Percentiles rank a stretch among this genome's conserved stretches.
phyloP scores from a whole-genome alignment of 192 early-diverging fungal species.

The Thamnidium elegans region DNA sequence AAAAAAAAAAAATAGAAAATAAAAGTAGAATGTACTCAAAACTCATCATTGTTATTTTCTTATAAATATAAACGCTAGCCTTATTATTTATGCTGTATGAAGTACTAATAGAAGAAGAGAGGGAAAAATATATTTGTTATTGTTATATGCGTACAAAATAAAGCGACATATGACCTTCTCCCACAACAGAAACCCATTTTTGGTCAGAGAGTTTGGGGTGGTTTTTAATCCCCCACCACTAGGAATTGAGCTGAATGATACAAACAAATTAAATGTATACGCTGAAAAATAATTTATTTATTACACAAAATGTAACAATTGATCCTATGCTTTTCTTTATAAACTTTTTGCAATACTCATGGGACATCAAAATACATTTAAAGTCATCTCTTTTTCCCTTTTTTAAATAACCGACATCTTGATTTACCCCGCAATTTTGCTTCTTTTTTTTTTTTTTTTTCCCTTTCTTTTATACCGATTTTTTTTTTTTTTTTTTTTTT shows the following conservation, averaged over 20 bases:
- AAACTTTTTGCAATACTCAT: slow-evolving; percentile 8
- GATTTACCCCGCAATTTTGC: not conserved
- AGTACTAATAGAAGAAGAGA: not conserved
- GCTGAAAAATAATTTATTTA: not conserved
- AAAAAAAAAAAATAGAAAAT: too few species aligned
- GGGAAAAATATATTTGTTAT: not conserved
- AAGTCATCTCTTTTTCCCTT: not conserved
- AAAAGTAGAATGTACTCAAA: too few species aligned
- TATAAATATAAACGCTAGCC: not conserved
- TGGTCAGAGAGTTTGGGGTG: too few species aligned
- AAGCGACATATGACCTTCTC: too few species aligned
- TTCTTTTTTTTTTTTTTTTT: slow-evolving; percentile 13
- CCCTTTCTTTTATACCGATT: slow-evolving; percentile 3
- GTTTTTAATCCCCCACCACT: too few species aligned
- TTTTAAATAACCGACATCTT: slow-evolving; percentile 3
- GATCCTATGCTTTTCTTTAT: not conserved
- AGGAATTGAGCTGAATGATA: too few species aligned
- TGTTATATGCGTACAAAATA: not conserved
- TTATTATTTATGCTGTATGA: not conserved
- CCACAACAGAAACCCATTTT: too few species aligned
- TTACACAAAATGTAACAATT: slow-evolving; percentile 21
- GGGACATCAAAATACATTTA: not conserved
- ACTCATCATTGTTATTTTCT: not conserved
- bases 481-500: not conserved
- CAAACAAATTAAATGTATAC: too few species aligned